Evolutionary conservation across 2,329 filamentous ascomycete species (phyloP), one percentile per base, ranked within the genome.

Genomic region (Mollisiaceae sp.): DNA sequence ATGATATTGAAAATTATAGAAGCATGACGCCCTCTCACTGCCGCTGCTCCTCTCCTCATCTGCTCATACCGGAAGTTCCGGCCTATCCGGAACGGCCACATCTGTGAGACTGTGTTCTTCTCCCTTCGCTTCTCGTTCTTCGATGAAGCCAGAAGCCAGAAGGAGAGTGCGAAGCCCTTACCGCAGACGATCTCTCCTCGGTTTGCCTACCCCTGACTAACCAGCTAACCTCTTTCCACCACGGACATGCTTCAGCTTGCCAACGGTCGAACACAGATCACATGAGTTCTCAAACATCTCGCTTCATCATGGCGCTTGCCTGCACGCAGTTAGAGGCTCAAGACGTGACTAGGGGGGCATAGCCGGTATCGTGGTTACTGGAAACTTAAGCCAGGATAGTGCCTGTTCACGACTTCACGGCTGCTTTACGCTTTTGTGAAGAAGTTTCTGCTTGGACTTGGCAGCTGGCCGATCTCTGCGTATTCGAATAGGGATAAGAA

Each of bases 201-300:
- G 55, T n/a, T 57, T 18, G 6, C 2, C 52, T 57, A 18, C 55
- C 55, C 55, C 55, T 55, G 55, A 57, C 55, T 39, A 57, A 39
- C 4, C 27, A 4, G 4, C 35, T 36, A 52, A 22, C n/a, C 20
- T 2, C 20, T 4, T 52, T n/a, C 11, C 14, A 45, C 43, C 32
- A 38, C 54, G 11, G 14, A 27, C 50, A n/a, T 8, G 11, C 54
- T 6, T 20, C 50, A 43, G n/a, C 20, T 18, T 54, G 24, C 32
- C 35, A 61, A 43, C 47, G 59, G 35, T 54, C 58, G n/a, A 18
- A 32, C 59, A 61, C 47, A 52, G 47, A 55, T 61, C 59, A 61
- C 59, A 54, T 61, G 59, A 61, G 47, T 32, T 39, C 35, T 57
- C 55, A 57, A 57, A 57, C 55, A 57, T 57, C 32, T 39, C 55